Percentiles rank a stretch among this genome's conserved stretches.
Conservation (phyloP, 225 moss, liverwort and hornwort species). For the Sphagnum contortum region DNA sequence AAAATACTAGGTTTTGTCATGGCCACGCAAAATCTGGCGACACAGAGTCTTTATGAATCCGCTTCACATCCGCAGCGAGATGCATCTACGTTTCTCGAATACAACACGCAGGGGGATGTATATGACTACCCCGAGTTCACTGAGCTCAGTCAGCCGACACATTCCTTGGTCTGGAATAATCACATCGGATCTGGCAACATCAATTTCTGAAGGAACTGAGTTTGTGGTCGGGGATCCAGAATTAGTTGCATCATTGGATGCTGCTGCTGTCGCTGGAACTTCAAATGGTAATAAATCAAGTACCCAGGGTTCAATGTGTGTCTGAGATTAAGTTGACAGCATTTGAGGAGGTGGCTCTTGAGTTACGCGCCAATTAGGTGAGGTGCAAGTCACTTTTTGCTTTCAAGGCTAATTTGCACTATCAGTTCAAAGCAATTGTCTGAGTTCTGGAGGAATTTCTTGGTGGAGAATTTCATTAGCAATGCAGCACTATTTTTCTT, state of each 20-base stretch:
- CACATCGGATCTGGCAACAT: conserved; percentile 17
- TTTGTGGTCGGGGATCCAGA: conserved; percentile 23
- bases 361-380: conserved; percentile 55
- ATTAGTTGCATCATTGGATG: not conserved
- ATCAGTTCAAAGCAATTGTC: no score
- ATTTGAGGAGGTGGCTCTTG: conserved; percentile 55
- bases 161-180: conserved; percentile 44
- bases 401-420: no score
- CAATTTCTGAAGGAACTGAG: not conserved
- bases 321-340: conserved; percentile 52
- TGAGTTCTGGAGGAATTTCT: no score
- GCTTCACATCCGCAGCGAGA: conserved; percentile 44
- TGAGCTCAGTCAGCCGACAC: conserved; percentile 44
- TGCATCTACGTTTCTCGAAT: conserved; percentile 61
- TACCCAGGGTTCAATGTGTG: conserved; percentile 16
- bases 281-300: conserved; percentile 19
- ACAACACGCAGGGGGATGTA: conserved; percentile 56
- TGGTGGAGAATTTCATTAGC: no score
- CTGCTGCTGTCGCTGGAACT: not conserved
- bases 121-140: conserved; percentile 61
- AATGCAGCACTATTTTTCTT: no score
- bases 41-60: conserved; percentile 50
- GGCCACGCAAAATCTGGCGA: conserved; percentile 41
- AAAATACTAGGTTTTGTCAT: conserved; percentile 1
- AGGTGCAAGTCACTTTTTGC: not conserved